A percentile compares a stretch with the other conserved stretches of the same genome.
Conservation (phyloP, 2,329 filamentous ascomycete genomes). For the Fusarium sp. region DNA sequence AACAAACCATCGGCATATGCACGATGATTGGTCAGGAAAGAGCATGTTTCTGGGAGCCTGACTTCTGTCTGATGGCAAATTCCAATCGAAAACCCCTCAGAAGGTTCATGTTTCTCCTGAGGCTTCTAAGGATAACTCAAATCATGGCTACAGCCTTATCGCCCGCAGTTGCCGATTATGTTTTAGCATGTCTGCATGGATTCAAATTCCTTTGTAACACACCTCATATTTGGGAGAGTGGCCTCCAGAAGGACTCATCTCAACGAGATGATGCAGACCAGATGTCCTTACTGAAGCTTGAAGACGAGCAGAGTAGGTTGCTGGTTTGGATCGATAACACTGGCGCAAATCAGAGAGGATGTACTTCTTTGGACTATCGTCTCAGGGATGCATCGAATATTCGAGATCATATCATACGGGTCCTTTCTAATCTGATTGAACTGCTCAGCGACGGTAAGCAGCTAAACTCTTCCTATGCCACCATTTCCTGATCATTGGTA, state of each 20-base stretch:
- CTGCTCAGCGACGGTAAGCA: neutral
- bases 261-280: fast-evolving
- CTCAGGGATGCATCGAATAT: constrained; percentile 30
- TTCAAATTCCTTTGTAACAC: neutral
- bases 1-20: too few relatives aligned
- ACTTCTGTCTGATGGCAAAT: too few relatives aligned
- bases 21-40: too few relatives aligned
- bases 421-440: neutral
- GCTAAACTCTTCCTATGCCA: fast-evolving
- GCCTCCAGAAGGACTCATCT: fast-evolving
- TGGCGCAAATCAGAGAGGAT: constrained; percentile 3
- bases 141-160: too few relatives aligned
- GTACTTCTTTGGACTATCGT: constrained; percentile 5
- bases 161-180: neutral
- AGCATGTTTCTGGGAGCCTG: too few relatives aligned
- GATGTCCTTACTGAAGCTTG: fast-evolving
- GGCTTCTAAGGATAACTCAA: too few relatives aligned
- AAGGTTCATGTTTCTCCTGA: too few relatives aligned
- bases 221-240: fast-evolving
- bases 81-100: too few relatives aligned
- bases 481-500: neutral
- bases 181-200: neutral
- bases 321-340: constrained; percentile 29
- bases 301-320: constrained; percentile 15
- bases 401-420: neutral